A percentile compares a stretch with the other conserved stretches of the same genome.
Conservation (phyloP, 2,329 filamentous ascomycete species). For the Cercospora canescens region DNA sequence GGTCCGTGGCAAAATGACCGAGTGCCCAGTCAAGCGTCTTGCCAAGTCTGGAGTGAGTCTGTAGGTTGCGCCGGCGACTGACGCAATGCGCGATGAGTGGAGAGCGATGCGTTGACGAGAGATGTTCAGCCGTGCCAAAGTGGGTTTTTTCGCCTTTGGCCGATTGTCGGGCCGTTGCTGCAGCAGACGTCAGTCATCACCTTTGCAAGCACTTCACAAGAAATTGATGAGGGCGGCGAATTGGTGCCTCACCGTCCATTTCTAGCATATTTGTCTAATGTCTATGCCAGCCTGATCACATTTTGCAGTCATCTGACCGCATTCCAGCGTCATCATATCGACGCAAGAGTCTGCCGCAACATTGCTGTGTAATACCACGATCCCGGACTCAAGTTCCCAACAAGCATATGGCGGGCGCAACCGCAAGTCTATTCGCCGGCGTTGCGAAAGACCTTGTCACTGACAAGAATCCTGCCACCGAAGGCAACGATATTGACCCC, state of each 20-base stretch:
- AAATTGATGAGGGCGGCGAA: background rate
- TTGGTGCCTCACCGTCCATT: background rate
- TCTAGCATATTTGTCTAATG: background rate
- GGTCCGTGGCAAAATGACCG: background rate
- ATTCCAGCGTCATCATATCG: background rate
- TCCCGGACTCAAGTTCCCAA: background rate
- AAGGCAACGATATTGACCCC: constrained; percentile 29
- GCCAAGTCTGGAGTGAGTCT: background rate
- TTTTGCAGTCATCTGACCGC: background rate
- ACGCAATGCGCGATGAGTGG: background rate
- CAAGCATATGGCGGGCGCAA: constrained; percentile 18
- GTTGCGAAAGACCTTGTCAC: constrained; percentile 36
- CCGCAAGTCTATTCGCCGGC: constrained; percentile 29
- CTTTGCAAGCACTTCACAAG: background rate
- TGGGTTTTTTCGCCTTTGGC: background rate
- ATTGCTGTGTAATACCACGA: background rate
- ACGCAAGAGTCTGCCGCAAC: background rate
- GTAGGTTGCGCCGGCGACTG: background rate
- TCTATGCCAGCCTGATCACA: background rate
- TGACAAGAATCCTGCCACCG: constrained; percentile 23
- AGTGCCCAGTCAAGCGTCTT: background rate
- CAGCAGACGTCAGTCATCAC: constrained; percentile 2
- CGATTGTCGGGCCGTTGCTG: constrained; percentile 1
- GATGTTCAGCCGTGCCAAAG: background rate
- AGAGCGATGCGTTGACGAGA: background rate